phyloP scores from a whole-genome alignment of 139 green algal species.

The Gonium pectorale region DNA sequence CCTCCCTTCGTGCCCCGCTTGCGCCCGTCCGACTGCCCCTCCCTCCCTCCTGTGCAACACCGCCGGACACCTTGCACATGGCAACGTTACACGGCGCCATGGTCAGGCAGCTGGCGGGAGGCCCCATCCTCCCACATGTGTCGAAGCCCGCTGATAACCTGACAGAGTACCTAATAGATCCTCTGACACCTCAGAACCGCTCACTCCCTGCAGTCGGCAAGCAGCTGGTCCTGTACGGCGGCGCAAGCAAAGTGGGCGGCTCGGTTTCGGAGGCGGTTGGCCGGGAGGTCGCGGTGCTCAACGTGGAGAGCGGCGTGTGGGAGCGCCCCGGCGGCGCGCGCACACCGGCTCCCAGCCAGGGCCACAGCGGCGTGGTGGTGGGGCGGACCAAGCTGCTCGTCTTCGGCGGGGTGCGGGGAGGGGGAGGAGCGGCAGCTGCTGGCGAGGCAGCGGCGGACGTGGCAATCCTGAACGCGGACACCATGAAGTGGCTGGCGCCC shows the following conservation, averaged over 20 bases:
- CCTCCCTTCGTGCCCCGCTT: no score
- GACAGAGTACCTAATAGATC: no score
- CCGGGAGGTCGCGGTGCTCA: conserved; percentile 65
- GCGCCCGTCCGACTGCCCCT: no score
- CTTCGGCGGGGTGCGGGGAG: conserved; percentile 45
- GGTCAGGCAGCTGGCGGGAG: no score
- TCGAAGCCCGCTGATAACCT: no score
- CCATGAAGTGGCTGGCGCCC: conserved; percentile 58
- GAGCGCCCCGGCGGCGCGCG: conserved; percentile 53
- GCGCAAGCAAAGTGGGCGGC: conserved; percentile 46
- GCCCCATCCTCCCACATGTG: no score
- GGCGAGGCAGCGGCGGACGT: conserved; percentile 38
- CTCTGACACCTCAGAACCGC: no score
- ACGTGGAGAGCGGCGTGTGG: conserved; percentile 62
- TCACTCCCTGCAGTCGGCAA: conserved; percentile 61
- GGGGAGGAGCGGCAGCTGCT: no score
- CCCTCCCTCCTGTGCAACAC: no score
- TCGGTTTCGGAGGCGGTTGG: conserved; percentile 45
- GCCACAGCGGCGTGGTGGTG: conserved; percentile 49
- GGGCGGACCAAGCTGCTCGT: conserved; percentile 67
- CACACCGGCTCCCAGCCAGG: conserved; percentile 9
- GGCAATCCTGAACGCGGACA: conserved; percentile 55
- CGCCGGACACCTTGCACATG: no score
- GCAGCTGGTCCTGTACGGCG: conserved; percentile 68
- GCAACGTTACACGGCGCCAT: no score